phyloP scores from a whole-genome alignment of 371 early-diverging fungal species.

The Syncephalastrum racemosum region DNA sequence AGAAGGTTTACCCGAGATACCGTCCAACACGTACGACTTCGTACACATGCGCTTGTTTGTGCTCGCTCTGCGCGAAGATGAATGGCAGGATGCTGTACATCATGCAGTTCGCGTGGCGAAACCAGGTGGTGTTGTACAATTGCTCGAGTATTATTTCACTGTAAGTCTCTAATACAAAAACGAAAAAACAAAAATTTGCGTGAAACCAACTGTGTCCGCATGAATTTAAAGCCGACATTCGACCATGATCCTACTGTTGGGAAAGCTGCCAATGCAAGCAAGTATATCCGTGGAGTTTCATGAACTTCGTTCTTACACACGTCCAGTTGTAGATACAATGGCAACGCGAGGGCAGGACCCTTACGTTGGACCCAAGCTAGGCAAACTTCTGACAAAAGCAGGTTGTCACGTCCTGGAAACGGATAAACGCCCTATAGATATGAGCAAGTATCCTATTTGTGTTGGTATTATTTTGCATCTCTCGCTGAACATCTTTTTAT shows the following conservation, averaged over 20 bases:
- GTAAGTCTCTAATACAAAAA: constrained; percentile 14
- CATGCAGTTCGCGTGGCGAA: constrained; percentile 38
- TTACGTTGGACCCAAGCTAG: constrained; percentile 17
- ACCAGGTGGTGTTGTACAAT: constrained; percentile 46
- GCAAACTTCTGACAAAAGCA: constrained; percentile 7
- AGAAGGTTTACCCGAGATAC: constrained; percentile 41
- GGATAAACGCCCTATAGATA: constrained; percentile 18
- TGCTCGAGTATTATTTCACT: constrained; percentile 31
- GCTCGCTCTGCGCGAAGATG: constrained; percentile 44
- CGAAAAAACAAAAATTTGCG: not conserved
- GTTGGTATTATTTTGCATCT: not conserved
- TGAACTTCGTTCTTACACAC: not conserved
- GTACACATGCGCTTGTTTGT: constrained; percentile 49
- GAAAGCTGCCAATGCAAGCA: constrained; percentile 8
- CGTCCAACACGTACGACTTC: constrained; percentile 54
- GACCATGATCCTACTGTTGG: constrained; percentile 6
- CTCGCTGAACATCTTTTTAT: not conserved
- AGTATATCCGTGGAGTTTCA: not conserved
- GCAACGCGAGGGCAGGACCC: constrained; percentile 24
- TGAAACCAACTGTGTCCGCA: not conserved
- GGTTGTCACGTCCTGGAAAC: constrained; percentile 17
- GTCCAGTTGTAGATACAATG: constrained; percentile 16
- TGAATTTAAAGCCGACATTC: constrained; percentile 2
- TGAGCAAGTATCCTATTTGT: constrained; percentile 15
- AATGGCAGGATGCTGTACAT: constrained; percentile 36